A percentile compares a stretch with the other conserved stretches of the same genome.
Evolutionary conservation across 306 rosid species (phyloP).

Genomic region (Rosa multiflora): DNA sequence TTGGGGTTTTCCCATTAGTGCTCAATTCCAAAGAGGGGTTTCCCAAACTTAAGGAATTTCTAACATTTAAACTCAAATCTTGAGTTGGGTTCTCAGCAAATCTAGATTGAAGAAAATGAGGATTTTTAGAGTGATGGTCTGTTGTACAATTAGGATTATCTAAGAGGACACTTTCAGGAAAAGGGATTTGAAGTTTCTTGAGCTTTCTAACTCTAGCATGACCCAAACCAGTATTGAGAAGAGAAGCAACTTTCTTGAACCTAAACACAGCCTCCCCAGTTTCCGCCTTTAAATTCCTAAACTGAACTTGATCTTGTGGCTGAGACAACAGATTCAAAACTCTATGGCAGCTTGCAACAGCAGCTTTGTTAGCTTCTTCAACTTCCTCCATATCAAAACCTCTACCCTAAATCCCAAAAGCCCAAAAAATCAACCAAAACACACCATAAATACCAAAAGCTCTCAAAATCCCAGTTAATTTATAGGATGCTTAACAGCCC

Average conservation of each 20-base stretch:
- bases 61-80: slow-evolving; percentile 46
- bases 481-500: slow-evolving; percentile 37
- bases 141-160: slow-evolving; percentile 61
- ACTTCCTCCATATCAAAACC: slow-evolving; percentile 63
- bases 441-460: slow-evolving; percentile 29
- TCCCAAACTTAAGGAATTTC: slow-evolving; percentile 50
- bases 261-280: slow-evolving; percentile 79
- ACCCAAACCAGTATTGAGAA: slow-evolving; percentile 68
- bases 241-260: slow-evolving; percentile 88
- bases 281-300: slow-evolving; percentile 58
- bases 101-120: slow-evolving; percentile 46
- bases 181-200: slow-evolving; percentile 50
- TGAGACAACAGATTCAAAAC: slow-evolving; percentile 64
- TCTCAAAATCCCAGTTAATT: slow-evolving; percentile 24
- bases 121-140: slow-evolving; percentile 40
- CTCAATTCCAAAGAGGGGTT: slow-evolving; percentile 70
- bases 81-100: slow-evolving; percentile 53
- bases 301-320: slow-evolving; percentile 64
- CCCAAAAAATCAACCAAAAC: slow-evolving; percentile 30
- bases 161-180: slow-evolving; percentile 57
- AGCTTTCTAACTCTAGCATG: slow-evolving; percentile 84
- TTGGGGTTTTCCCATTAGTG: slow-evolving; percentile 64
- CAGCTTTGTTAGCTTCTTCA: slow-evolving; percentile 80
- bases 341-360: slow-evolving; percentile 81
- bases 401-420: slow-evolving; percentile 21